Percentiles rank a stretch among this genome's conserved stretches.
Evolutionary conservation across 352 stramenopile genomes (phyloP).

Genomic region (Phytopythium delawarense): DNA sequence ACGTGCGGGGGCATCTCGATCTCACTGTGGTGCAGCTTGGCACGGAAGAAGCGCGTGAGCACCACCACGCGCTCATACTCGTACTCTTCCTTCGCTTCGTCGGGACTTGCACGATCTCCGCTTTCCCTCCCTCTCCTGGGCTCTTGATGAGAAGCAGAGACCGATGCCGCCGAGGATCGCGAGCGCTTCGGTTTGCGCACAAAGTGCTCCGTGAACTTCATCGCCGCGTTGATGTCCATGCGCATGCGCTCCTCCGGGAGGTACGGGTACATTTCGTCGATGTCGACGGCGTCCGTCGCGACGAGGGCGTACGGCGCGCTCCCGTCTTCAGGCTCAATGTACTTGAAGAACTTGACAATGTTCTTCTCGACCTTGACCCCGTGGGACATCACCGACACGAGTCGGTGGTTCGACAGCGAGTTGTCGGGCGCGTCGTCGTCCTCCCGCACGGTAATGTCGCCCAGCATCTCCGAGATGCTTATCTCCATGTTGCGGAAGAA

Average conservation of each 20-base stretch:
- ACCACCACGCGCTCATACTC: conserved; percentile 31
- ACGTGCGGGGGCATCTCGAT: conserved; percentile 27
- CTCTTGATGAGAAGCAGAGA: neutral
- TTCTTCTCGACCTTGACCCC: conserved; percentile 47
- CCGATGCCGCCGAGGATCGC: neutral
- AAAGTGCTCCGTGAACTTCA: conserved; percentile 37
- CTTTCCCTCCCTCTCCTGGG: neutral
- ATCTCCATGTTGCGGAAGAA: conserved; percentile 64
- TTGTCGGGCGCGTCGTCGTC: conserved; percentile 43
- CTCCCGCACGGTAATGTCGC: conserved; percentile 50
- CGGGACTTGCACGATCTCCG: conserved; percentile 2
- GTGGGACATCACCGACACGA: conserved; percentile 37
- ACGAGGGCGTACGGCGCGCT: conserved; percentile 30
- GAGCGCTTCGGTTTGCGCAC: conserved; percentile 16
- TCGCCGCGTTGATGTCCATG: conserved; percentile 42
- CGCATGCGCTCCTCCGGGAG: conserved; percentile 28
- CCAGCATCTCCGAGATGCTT: conserved; percentile 49
- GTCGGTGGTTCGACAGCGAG: conserved; percentile 45
- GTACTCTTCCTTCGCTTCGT: conserved; percentile 14
- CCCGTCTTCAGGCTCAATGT: conserved; percentile 17
- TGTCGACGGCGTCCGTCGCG: conserved; percentile 37
- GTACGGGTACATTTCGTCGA: conserved; percentile 55
- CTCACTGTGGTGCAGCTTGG: conserved; percentile 31
- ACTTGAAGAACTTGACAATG: conserved; percentile 40
- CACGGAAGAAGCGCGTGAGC: conserved; percentile 26